Base-by-base conservation (phyloP, 2,329 filamentous ascomycete genomes). In the Aspergillus ochraceus region DNA sequence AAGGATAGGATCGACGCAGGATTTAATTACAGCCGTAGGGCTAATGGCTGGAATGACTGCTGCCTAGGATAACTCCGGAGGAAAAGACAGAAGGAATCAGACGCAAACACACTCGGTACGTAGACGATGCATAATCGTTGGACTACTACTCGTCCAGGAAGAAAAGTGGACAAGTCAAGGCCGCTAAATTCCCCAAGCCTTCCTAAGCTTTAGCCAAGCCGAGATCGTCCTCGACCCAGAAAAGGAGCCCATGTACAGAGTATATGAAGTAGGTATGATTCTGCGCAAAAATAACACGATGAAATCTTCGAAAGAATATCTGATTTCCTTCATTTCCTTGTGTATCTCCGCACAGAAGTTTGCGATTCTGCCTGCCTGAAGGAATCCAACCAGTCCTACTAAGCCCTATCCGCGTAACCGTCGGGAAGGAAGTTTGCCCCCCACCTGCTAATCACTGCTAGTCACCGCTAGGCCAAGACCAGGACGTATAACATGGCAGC, bases 131-230 rank as follows among this genome's bases (percentile, higher is more conserved):
- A 29, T 29, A 29, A 29, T 29, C 26, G 26, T 29, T 29, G 26
- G 26, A 29, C 26, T 29, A 29, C 26, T 29, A 29, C 26, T 29
- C 26, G 26, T 29, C 26, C 26, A 29, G 26, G 26, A 29, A 29
- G 26, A 29, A 29, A 29, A 29, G 6, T 29, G 26, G 26, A 29
- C 26, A 29, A 29, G 32, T 36, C 11, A 36, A 36, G 32, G 19
- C 51, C 29, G 20, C 36, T n/a, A 49, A 20, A 17, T 11, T 30
- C 45, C 36, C 36, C 36, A 54, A 54, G 52, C 52, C 39, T n/a
- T 29, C 36, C 39, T 45, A 55, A 55, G 53, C 53, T 55, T 55
- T 45, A 32, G 53, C 53, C 53, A 55, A 55, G 53, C 19, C 42
- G 29, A n/a, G 29, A 39, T 42, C 20, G 22, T 9, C 20, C 22